Conservation (phyloP, 495 filamentous ascomycete species). For the Trichoderma reesei region DNA sequence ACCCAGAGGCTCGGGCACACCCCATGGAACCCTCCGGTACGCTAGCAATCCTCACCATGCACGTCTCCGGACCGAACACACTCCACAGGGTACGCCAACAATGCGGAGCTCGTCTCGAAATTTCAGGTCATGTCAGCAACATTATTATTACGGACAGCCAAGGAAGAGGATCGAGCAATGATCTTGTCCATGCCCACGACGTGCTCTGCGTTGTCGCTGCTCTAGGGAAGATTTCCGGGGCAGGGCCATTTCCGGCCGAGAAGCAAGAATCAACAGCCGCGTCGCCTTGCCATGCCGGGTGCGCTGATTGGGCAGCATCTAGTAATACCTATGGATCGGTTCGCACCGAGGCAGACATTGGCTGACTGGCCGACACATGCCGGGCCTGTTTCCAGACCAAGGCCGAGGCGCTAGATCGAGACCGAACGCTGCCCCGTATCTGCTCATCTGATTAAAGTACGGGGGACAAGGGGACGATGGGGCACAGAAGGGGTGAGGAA, state of each 20-base stretch:
- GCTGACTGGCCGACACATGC: background rate
- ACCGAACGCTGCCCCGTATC: slow-evolving; percentile 3
- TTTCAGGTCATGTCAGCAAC: slow-evolving; percentile 2
- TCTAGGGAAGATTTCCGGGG: slow-evolving; percentile 1
- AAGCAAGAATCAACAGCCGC: background rate
- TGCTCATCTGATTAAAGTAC: slow-evolving; percentile 7
- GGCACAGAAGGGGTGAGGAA: slow-evolving; percentile 8
- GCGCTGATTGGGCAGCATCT: background rate
- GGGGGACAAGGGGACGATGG: slow-evolving; percentile 1
- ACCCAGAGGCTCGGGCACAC: slow-evolving; percentile 5
- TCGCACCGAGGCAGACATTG: background rate
- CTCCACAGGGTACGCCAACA: background rate
- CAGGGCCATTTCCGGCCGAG: background rate
- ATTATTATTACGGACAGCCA: no score
- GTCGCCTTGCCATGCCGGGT: background rate
- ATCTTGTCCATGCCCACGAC: background rate
- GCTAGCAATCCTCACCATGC: slow-evolving; percentile 6
- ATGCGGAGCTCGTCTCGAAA: slow-evolving; percentile 2
- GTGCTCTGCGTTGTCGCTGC: background rate
- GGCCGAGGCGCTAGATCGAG: background rate
- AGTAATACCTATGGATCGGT: background rate
- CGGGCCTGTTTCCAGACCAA: background rate
- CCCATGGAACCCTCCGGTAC: background rate
- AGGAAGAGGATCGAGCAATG: background rate
- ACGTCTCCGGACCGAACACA: slow-evolving; percentile 5